Percentiles rank a stretch among this genome's conserved stretches.
Conservation (phyloP, 805 yeast species). For the Clavispora fructus region DNA sequence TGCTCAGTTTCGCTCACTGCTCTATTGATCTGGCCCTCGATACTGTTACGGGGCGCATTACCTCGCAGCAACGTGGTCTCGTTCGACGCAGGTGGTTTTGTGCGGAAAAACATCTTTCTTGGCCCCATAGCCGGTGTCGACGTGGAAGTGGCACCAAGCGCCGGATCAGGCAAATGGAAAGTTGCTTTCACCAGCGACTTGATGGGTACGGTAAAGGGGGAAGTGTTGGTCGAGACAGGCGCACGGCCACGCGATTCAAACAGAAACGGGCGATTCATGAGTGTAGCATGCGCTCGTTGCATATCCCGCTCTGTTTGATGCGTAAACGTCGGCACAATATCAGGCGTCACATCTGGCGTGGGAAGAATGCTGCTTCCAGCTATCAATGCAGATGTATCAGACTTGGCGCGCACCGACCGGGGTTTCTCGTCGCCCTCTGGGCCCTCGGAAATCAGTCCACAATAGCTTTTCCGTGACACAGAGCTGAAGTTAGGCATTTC, state of each 20-base stretch:
- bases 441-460: background rate
- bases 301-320: constrained; percentile 3
- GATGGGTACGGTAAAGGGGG: constrained; percentile 25
- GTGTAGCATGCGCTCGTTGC: background rate
- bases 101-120: constrained; percentile 26
- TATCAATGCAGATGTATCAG: background rate
- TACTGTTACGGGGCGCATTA: background rate
- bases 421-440: background rate
- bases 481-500: background rate
- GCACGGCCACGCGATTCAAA: constrained; percentile 6
- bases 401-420: background rate
- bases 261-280: constrained; percentile 3
- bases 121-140: constrained; percentile 16
- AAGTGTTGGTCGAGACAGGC: constrained; percentile 20
- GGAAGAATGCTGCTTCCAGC: constrained; percentile 17
- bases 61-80: constrained; percentile 9
- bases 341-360: constrained; percentile 35
- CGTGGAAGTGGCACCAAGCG: constrained; percentile 8
- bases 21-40: background rate
- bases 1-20: constrained; percentile 3
- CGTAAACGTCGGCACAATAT: constrained; percentile 28
- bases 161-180: constrained; percentile 39
- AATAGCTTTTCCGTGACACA: background rate
- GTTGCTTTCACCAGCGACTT: constrained; percentile 15
- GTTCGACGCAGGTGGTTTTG: constrained; percentile 22